These are phyloP conservation scores for Sarocladium brachiariae DNA, from an alignment of 2,329 filamentous ascomycete genomes.

Conservation along the genomic window DNA sequence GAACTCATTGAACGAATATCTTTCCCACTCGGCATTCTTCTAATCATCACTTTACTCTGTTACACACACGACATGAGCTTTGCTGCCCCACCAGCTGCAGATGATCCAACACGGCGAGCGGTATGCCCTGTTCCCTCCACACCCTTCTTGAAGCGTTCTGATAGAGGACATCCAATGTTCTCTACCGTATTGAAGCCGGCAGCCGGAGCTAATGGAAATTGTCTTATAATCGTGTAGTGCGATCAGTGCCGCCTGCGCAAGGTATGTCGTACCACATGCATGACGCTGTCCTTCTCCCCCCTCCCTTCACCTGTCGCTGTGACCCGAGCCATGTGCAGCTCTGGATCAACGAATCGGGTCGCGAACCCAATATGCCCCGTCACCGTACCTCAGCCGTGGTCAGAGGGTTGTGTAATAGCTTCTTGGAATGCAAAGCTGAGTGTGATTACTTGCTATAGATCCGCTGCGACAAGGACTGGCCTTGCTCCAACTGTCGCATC, in stretches of 20 bases:
- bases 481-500: conserved; percentile 51
- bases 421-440: background rate
- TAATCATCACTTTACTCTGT: no score
- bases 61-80: background rate
- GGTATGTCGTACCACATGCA: conserved; percentile 21
- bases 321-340: no score
- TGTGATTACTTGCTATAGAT: conserved; percentile 35
- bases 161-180: no score
- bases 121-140: background rate
- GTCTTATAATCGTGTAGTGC: conserved; percentile 26
- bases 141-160: no score
- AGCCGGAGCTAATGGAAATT: background rate
- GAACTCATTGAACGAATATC: no score
- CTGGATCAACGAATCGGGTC: no score
- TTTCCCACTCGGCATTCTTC: no score
- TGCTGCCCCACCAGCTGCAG: background rate
- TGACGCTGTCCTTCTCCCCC: no score
- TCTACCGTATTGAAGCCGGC: background rate
- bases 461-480: conserved; percentile 51
- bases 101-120: conserved; percentile 6
- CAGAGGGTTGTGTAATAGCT: background rate
- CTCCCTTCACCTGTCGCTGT: no score
- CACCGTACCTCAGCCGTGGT: background rate
- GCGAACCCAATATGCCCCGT: no score
- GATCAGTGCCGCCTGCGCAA: conserved; percentile 38